Base-by-base conservation (phyloP, 345 rosid species). In the Gossypium ekmanianum region DNA sequence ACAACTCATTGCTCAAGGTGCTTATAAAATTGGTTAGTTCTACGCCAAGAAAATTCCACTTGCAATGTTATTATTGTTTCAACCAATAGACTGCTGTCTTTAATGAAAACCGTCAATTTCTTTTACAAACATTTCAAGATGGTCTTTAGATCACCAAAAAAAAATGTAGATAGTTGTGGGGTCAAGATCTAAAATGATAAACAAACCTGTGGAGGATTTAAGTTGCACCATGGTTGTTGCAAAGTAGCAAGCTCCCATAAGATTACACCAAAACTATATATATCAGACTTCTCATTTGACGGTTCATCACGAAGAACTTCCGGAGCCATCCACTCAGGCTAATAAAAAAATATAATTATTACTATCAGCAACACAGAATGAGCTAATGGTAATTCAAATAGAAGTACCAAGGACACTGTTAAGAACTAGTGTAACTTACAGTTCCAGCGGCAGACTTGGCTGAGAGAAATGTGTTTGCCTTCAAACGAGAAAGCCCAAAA, bases 281-380 rank as follows among this genome's bases (percentile, higher is more conserved):
- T 81, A 58, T 95, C 99, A 18, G 99, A 92, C 77, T 94, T 94
- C 63, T 94, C 98, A 78, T 94, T 94, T 70, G 98, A 94, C 73
- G 87, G 98, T 79, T 94, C 98, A 75, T 94, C 98, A 44, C 98
- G 88, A 12, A 94, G 90, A 74, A 94, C 98, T 87, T 94, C 98
- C 45, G 98, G 98, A 79, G 98, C 98, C 98, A 94, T 94, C 98
- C 98, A 94, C 84, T 92, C 98, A 61, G 98, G 98, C 98, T 94
- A 83, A 79, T 64, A 83, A 34, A 71, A 71, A 73, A 76, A 75
- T 29, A 62, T 24, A 26, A 5, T 56, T 17, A 47, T 69, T 57
- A 75, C 48, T 74, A 61, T 74, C n/a, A 56, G 47, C 54, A 65
- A 67, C 26, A 34, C 16, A 56, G 61, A 57, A 9, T 47, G 39